Evolutionary conservation across 805 yeast species (phyloP).

Genomic region (Nakazawaea populi): DNA sequence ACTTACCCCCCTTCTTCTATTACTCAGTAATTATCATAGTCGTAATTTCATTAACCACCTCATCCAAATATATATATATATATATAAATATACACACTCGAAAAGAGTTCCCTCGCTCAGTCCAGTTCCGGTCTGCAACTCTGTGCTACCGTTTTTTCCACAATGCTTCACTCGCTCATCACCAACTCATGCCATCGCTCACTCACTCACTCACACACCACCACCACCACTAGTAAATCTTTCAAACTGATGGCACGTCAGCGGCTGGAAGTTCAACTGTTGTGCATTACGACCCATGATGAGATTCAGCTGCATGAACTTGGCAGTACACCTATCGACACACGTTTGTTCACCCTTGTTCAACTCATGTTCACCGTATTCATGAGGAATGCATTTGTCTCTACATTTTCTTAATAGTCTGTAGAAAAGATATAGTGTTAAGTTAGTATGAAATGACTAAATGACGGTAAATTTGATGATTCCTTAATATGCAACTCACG

Average conservation of each 20-base stretch:
- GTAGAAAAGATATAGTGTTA: slow-evolving; percentile 10
- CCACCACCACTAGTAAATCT: slow-evolving; percentile 7
- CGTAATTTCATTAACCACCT: too few relatives aligned
- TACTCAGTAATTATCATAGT: too few relatives aligned
- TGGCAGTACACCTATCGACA: slow-evolving; percentile 79
- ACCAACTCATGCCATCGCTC: not conserved
- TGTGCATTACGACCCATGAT: slow-evolving; percentile 50
- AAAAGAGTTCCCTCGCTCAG: too few relatives aligned
- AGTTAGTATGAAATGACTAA: not conserved
- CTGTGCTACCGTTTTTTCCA: too few relatives aligned
- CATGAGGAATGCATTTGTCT: slow-evolving; percentile 76
- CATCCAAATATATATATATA: too few relatives aligned
- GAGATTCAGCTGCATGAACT: slow-evolving; percentile 70
- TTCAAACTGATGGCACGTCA: slow-evolving; percentile 36
- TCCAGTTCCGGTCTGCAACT: too few relatives aligned
- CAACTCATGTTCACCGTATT: slow-evolving; percentile 79
- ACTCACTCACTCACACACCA: not conserved
- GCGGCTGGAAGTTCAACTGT: slow-evolving; percentile 38
- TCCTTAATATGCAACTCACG: slow-evolving; percentile 18
- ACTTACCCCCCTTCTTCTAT: too few relatives aligned
- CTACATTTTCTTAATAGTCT: slow-evolving; percentile 58
- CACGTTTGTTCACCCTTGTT: slow-evolving; percentile 82
- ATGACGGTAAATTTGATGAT: too few relatives aligned
- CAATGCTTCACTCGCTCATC: not conserved
- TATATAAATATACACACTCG: too few relatives aligned